A percentile compares a stretch with the other conserved stretches of the same genome.
Evolutionary conservation across 2,329 filamentous ascomycete species (phyloP).

Genomic region (Apiospora marii): DNA sequence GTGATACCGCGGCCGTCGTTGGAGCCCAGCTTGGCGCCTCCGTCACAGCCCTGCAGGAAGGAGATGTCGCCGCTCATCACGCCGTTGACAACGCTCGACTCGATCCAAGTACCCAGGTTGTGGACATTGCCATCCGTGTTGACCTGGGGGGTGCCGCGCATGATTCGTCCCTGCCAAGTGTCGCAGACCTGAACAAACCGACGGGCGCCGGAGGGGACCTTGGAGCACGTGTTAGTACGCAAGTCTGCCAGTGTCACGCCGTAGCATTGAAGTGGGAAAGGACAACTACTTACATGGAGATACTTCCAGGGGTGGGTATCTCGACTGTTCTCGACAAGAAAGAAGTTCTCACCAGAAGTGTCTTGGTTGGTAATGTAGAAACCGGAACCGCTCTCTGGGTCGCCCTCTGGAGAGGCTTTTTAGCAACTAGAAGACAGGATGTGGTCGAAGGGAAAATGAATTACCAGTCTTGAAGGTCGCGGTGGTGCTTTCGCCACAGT

Average conservation of each 20-base stretch:
- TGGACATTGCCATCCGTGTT: constrained; percentile 35
- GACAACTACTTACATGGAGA: constrained; percentile 30
- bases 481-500: not conserved
- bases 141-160: constrained; percentile 33
- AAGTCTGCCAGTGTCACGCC: not conserved
- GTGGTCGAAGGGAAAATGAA: not conserved
- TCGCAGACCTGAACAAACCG: constrained; percentile 38
- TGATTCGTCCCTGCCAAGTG: constrained; percentile 37
- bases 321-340: constrained; percentile 38
- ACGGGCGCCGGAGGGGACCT: constrained; percentile 34
- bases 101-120: constrained; percentile 36
- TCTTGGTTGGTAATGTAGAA: constrained; percentile 38
- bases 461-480: not conserved
- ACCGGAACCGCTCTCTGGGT: constrained; percentile 34
- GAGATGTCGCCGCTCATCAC: constrained; percentile 36
- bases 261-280: not conserved
- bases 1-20: constrained; percentile 33
- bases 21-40: constrained; percentile 32
- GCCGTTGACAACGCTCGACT: constrained; percentile 30
- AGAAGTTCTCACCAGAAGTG: constrained; percentile 34
- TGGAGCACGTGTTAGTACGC: not conserved
- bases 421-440: not conserved
- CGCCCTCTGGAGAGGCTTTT: constrained; percentile 19
- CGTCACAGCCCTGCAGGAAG: constrained; percentile 39
- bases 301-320: constrained; percentile 41